Base-by-base conservation (phyloP, 2,329 filamentous ascomycete species). In the Xylaria hypoxylon region DNA sequence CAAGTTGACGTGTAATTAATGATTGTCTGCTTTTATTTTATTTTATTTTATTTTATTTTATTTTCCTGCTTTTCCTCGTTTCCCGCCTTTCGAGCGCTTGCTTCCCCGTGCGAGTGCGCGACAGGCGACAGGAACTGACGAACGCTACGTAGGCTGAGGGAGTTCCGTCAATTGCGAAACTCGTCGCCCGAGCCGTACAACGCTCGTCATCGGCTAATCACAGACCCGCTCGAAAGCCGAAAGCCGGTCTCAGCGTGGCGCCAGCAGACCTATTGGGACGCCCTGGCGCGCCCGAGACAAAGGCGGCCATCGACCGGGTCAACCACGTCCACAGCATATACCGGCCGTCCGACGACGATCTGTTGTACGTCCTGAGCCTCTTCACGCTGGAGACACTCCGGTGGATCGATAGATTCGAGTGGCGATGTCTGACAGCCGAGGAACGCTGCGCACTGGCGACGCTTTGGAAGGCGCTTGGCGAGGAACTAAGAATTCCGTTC, bases 271-370 rank as follows among this genome's bases (percentile, higher is more conserved):
- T 69, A 8, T 44, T 70, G 1, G 42, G 48, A 8, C 60, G 19
- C 11, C 68, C 60, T 1, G 42, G 56, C 6, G 19, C 63, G 10
- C n/a, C 59, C 1, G 47, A 13, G 11, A 56, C 33, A 6, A 15
- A 2, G 11, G 63, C 59, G 2, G 68, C 66, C 13, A 35, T 70
- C 17, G 58, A 31, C 31, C 50, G 62, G 19, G 61, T 68, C 28
- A 70, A 70, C 48, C 19, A 45, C 35, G 55, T 70, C 35, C 68
- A 70, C 56, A 42, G 53, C n/a, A 13, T 40, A 1, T 67, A 67
- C 55, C 60, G 61, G n/a, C 66, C 63, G 1, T 64, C 59, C 11
- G 66, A 66, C 44, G 40, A 55, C n/a, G 68, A 70, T 42, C 22
- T 70, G 8, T 50, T 69, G 7, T 70, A 68, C 51, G 57, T 59